Conservation (phyloP, 352 stramenopile species). For the Globisporangium paddicum region DNA sequence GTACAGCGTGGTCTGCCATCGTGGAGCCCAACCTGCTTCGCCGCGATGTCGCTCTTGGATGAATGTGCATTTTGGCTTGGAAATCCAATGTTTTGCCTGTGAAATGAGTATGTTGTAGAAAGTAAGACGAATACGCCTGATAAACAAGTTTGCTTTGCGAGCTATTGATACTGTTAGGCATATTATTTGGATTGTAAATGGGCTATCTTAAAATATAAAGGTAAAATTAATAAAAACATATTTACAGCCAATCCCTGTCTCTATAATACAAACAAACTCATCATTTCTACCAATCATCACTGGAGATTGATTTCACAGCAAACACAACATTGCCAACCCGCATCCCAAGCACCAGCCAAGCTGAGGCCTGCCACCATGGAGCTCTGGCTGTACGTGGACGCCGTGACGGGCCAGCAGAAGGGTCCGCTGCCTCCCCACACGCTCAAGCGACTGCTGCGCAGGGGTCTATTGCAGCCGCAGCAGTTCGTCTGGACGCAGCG, state of each 20-base stretch:
- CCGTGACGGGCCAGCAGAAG: slow-evolving; percentile 51
- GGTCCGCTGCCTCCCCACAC: slow-evolving; percentile 50
- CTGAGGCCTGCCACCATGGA: slow-evolving; percentile 11
- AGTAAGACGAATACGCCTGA: no score
- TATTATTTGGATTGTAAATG: not conserved
- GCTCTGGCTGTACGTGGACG: slow-evolving; percentile 78
- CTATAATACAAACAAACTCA: not conserved
- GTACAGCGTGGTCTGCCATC: not conserved
- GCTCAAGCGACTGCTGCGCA: slow-evolving; percentile 68
- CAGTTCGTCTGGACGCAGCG: slow-evolving; percentile 72
- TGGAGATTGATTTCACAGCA: not conserved
- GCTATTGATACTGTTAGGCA: no score
- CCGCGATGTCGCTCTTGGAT: not conserved
- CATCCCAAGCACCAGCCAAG: not conserved
- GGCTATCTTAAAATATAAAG: not conserved
- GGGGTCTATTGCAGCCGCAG: slow-evolving; percentile 46
- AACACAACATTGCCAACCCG: not conserved
- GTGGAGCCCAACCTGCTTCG: not conserved
- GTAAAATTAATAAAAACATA: not conserved
- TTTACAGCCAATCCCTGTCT: not conserved
- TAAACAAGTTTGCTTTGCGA: not conserved
- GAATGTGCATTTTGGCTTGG: slow-evolving; percentile 8
- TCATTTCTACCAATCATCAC: not conserved
- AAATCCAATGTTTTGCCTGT: no score
- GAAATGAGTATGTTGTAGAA: not conserved